Conservation (phyloP, 495 filamentous ascomycete genomes). For the Neurospora intermedia region DNA sequence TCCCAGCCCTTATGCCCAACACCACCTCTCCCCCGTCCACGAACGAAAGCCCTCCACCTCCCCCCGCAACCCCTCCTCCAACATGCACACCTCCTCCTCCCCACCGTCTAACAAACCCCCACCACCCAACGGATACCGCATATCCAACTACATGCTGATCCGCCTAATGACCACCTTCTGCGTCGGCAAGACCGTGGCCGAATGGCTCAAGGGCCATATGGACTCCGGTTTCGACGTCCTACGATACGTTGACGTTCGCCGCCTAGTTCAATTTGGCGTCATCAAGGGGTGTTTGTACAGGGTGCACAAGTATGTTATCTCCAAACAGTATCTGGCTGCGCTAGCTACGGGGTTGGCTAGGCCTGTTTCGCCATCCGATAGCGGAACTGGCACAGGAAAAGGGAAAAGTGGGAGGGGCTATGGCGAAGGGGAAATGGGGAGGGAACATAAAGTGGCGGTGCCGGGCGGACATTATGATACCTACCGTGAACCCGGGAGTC, state of each 20-base stretch:
- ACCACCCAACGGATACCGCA: slow-evolving; percentile 14
- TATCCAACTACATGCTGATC: slow-evolving; percentile 46
- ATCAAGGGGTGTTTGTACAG: slow-evolving; percentile 94
- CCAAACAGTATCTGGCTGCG: slow-evolving; percentile 39
- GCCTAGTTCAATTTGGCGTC: slow-evolving; percentile 89
- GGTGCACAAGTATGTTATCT: slow-evolving; percentile 80
- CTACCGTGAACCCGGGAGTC: neutral
- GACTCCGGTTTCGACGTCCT: slow-evolving; percentile 47
- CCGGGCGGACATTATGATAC: neutral
- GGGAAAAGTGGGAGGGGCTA: neutral
- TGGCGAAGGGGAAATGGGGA: neutral
- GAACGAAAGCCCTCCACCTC: neutral
- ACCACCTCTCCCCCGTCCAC: neutral
- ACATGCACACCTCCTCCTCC: neutral
- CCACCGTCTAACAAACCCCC: neutral
- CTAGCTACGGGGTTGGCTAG: slow-evolving; percentile 29
- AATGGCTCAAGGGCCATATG: slow-evolving; percentile 67
- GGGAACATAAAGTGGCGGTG: neutral
- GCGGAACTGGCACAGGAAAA: no score
- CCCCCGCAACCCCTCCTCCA: neutral
- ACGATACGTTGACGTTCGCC: slow-evolving; percentile 67
- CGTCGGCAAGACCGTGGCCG: slow-evolving; percentile 66
- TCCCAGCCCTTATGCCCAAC: neutral
- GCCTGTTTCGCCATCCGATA: slow-evolving; percentile 2
- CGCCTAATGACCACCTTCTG: slow-evolving; percentile 68